phyloP scores from a whole-genome alignment of 352 stramenopile genomes.

The Globisporangium nagaii region DNA sequence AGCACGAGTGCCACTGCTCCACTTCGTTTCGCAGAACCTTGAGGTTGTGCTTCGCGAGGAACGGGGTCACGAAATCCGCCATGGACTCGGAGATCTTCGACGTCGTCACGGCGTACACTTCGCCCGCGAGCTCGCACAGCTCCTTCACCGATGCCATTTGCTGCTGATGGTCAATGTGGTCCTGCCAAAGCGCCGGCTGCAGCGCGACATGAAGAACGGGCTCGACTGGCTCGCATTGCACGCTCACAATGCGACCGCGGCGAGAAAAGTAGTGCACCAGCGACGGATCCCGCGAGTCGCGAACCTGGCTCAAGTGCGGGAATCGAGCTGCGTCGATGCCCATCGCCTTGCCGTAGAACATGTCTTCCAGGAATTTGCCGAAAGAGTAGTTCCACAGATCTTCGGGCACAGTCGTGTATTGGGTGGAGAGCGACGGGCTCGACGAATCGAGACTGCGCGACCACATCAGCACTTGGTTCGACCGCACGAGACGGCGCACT shows the following conservation, averaged over 20 bases:
- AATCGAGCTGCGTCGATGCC: constrained; percentile 61
- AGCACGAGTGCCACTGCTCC: constrained; percentile 80
- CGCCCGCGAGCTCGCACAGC: constrained; percentile 60
- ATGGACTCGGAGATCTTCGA: constrained; percentile 77
- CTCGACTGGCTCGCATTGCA: constrained; percentile 73
- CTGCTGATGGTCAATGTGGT: constrained; percentile 66
- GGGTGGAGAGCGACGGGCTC: constrained; percentile 30
- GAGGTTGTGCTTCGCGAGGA: constrained; percentile 64
- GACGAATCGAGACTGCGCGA: constrained; percentile 30
- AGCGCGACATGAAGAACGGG: constrained; percentile 80
- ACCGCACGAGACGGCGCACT: constrained; percentile 55
- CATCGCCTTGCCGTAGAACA: constrained; percentile 82
- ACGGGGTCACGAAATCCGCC: constrained; percentile 58
- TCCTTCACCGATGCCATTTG: constrained; percentile 64
- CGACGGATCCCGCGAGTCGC: constrained; percentile 54
- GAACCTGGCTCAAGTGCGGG: constrained; percentile 49
- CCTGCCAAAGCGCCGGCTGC: constrained; percentile 76
- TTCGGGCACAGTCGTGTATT: constrained; percentile 51
- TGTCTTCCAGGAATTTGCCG: constrained; percentile 82
- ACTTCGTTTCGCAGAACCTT: constrained; percentile 79
- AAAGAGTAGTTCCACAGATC: constrained; percentile 86
- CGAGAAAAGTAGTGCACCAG: constrained; percentile 79
- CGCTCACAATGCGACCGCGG: constrained; percentile 61
- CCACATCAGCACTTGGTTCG: constrained; percentile 66
- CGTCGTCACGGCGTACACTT: constrained; percentile 74